Evolutionary conservation across 1,284 basidiomycete genomes (phyloP).

Genomic region (Mixia osmundae): DNA sequence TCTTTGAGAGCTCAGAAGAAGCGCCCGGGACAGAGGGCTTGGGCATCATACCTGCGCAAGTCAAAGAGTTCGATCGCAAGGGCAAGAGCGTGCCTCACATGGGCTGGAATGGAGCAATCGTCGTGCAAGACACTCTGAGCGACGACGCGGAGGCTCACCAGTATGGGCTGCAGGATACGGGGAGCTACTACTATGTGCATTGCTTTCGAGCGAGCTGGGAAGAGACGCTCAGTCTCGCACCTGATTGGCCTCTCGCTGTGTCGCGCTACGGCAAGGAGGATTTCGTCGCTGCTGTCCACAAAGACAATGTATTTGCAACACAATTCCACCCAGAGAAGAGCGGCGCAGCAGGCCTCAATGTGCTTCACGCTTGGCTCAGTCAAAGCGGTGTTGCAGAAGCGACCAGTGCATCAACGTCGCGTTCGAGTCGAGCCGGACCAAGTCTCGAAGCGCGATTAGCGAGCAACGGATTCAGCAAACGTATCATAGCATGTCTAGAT

Average conservation of each 20-base stretch:
- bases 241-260: slow-evolving; percentile 59
- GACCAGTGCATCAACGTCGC: slow-evolving; percentile 3
- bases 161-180: slow-evolving; percentile 24
- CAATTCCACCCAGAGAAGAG: slow-evolving; percentile 99
- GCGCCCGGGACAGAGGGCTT: slow-evolving; percentile 36
- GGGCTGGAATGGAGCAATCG: slow-evolving; percentile 66
- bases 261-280: slow-evolving; percentile 83
- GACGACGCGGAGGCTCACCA: slow-evolving; percentile 24
- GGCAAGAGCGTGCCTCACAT: slow-evolving; percentile 86
- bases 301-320: slow-evolving; percentile 69
- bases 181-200: slow-evolving; percentile 90
- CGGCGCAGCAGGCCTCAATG: slow-evolving; percentile 60
- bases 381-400: slow-evolving; percentile 19
- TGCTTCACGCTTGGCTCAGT: slow-evolving; percentile 64
- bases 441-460: slow-evolving; percentile 14
- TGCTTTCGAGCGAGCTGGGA: slow-evolving; percentile 66
- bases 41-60: slow-evolving; percentile 44
- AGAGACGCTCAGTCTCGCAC: slow-evolving; percentile 23
- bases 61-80: slow-evolving; percentile 39
- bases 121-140: slow-evolving; percentile 8
- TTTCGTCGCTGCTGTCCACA: slow-evolving; percentile 68
- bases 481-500: slow-evolving; percentile 93
- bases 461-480: slow-evolving; percentile 50
- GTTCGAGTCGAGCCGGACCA: slow-evolving; percentile 4
- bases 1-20: slow-evolving; percentile 69